These are phyloP conservation scores for Rosa rugosa DNA, from an alignment of 306 rosid genomes.

Conservation along the genomic window DNA sequence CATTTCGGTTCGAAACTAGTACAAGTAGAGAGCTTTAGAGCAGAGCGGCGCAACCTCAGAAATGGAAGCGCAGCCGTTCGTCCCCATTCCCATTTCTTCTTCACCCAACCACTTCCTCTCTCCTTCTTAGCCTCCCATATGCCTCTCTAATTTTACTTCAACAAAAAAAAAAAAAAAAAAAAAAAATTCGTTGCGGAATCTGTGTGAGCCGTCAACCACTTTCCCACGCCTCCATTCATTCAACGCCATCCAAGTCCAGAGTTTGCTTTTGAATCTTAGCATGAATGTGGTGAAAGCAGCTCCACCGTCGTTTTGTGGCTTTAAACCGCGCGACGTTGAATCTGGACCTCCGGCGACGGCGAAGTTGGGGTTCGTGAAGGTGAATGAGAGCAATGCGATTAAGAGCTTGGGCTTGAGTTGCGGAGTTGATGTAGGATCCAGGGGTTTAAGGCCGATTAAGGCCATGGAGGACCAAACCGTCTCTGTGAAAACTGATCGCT, in stretches of 20 bases:
- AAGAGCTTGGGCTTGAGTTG: slow-evolving; percentile 22
- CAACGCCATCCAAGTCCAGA: neutral
- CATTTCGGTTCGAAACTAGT: no score
- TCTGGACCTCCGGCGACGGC: slow-evolving; percentile 17
- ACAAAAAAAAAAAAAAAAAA: no score
- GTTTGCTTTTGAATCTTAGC: neutral
- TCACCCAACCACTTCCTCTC: no score
- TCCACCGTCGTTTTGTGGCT: slow-evolving; percentile 24
- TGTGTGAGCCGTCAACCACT: neutral
- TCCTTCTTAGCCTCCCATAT: neutral
- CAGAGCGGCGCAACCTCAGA: no score
- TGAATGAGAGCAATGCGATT: slow-evolving; percentile 38
- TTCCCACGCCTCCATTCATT: neutral
- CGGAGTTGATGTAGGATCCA: slow-evolving; percentile 30
- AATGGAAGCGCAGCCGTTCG: slow-evolving; percentile 11
- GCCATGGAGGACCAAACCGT: slow-evolving; percentile 27
- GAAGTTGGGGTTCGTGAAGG: slow-evolving; percentile 38
- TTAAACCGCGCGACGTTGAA: slow-evolving; percentile 28
- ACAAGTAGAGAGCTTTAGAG: no score
- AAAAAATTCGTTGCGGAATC: neutral
- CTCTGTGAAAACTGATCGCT: slow-evolving; percentile 13
- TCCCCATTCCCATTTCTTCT: neutral
- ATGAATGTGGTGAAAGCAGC: slow-evolving; percentile 35
- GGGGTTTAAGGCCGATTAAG: slow-evolving; percentile 39
- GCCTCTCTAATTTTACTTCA: slow-evolving; percentile 10